These are phyloP conservation scores for Tolypocladium capitatum DNA, from an alignment of 2,329 filamentous ascomycete species.

Conservation along the genomic window DNA sequence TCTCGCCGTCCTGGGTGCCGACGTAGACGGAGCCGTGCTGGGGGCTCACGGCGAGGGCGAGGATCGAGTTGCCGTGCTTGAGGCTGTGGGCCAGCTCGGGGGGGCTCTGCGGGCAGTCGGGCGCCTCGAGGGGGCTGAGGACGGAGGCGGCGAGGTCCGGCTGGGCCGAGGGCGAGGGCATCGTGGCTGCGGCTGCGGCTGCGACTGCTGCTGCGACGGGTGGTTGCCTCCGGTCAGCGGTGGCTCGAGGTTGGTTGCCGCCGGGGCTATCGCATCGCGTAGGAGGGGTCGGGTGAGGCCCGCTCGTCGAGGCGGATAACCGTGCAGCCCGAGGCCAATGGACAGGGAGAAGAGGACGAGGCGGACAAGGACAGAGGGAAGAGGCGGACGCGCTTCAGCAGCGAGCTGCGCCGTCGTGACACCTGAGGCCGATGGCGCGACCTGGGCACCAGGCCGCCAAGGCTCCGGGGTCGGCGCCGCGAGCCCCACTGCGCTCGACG, in stretches of 20 bases:
- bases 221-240: background rate
- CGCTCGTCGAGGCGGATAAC: background rate
- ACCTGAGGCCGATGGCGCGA: background rate
- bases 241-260: background rate
- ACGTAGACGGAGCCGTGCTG: conserved; percentile 73
- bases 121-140: conserved; percentile 6
- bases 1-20: conserved; percentile 86
- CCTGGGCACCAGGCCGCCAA: background rate
- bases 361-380: background rate
- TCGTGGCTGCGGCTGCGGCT: conserved; percentile 1
- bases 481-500: background rate
- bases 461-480: too few relatives aligned
- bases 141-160: conserved; percentile 5
- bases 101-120: conserved; percentile 7
- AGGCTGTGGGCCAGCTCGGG: conserved; percentile 65
- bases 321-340: too few relatives aligned
- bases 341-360: background rate
- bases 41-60: conserved; percentile 70
- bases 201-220: background rate
- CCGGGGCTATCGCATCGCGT: background rate
- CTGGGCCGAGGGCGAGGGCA: conserved; percentile 5
- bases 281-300: too few relatives aligned
- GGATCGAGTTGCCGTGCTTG: conserved; percentile 63
- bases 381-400: too few relatives aligned
- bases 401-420: too few relatives aligned